These are phyloP conservation scores for Lyophyllum semitale DNA, from an alignment of 768 basidiomycete species.

Conservation along the genomic window DNA sequence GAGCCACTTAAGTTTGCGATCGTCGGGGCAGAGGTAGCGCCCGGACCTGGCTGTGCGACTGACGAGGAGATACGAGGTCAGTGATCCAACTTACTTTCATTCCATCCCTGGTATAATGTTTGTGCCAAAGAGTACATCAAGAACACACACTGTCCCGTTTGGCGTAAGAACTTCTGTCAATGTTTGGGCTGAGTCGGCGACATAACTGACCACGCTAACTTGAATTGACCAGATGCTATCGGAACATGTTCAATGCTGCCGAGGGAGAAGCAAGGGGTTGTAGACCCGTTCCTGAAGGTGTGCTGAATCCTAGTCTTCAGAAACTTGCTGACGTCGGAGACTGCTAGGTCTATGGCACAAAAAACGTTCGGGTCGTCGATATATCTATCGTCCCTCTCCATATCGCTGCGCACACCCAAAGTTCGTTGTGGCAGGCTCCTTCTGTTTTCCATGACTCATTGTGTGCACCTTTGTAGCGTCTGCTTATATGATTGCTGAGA, in stretches of 20 bases:
- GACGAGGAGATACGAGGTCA: slow-evolving; percentile 36
- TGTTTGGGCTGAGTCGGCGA: background rate
- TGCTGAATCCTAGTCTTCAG: background rate
- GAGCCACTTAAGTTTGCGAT: slow-evolving; percentile 20
- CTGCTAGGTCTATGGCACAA: slow-evolving; percentile 54
- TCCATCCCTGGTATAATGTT: background rate
- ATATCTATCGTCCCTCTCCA: slow-evolving; percentile 57
- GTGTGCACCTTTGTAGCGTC: too few relatives aligned
- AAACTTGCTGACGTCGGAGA: background rate
- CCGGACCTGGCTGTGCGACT: slow-evolving; percentile 30
- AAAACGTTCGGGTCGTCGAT: slow-evolving; percentile 55
- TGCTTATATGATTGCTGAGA: slow-evolving; percentile 49
- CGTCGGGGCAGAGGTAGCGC: slow-evolving; percentile 18
- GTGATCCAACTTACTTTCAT: background rate
- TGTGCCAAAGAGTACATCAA: slow-evolving; percentile 20
- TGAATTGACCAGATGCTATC: slow-evolving; percentile 37
- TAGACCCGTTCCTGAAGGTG: slow-evolving; percentile 48
- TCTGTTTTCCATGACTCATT: too few relatives aligned
- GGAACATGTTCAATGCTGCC: slow-evolving; percentile 59
- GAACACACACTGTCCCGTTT: slow-evolving; percentile 10
- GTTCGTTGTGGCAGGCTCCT: slow-evolving; percentile 23
- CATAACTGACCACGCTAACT: too few relatives aligned
- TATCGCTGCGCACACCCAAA: slow-evolving; percentile 47
- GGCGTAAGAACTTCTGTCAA: slow-evolving; percentile 8
- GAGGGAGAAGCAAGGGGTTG: slow-evolving; percentile 50